Evolutionary conservation across 208 protist species (phyloP).

Genomic region (Trypanosoma congolense): DNA sequence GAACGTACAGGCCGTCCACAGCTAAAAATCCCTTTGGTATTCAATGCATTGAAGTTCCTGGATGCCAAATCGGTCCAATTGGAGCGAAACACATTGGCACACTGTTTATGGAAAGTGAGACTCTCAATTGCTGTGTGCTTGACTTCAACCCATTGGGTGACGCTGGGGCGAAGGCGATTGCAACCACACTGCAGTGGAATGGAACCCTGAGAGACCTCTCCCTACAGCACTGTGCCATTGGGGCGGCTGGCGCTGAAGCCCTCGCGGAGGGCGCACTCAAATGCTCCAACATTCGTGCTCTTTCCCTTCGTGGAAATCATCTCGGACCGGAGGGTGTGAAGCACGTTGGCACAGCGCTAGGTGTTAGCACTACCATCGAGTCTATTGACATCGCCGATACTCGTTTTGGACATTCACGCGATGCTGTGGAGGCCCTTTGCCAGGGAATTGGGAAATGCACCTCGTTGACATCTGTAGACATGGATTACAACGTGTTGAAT

Average conservation of each 20-base stretch:
- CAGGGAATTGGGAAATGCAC: constrained; percentile 61
- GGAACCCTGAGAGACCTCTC: constrained; percentile 57
- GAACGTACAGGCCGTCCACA: constrained; percentile 53
- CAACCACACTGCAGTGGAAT: constrained; percentile 81
- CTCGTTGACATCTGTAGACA: constrained; percentile 50
- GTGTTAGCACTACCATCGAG: constrained; percentile 47
- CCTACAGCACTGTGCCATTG: constrained; percentile 76
- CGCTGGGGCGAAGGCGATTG: constrained; percentile 51
- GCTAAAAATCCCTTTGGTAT: constrained; percentile 82
- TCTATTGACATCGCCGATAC: constrained; percentile 80
- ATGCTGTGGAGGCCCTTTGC: constrained; percentile 69
- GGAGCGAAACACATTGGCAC: constrained; percentile 68
- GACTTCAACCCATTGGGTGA: constrained; percentile 83
- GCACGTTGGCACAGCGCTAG: constrained; percentile 47
- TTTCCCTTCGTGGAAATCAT: constrained; percentile 71
- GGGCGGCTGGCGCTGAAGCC: constrained; percentile 28
- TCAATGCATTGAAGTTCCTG: constrained; percentile 71
- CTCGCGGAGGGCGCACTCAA: constrained; percentile 62
- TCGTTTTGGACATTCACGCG: constrained; percentile 43
- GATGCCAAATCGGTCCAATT: constrained; percentile 53
- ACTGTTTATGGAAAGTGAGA: constrained; percentile 61
- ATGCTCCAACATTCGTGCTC: constrained; percentile 53
- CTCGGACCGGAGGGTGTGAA: constrained; percentile 64
- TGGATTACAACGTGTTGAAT: constrained; percentile 72
- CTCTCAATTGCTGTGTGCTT: constrained; percentile 57